Percentiles rank a stretch among this genome's conserved stretches.
phyloP scores from a whole-genome alignment of 306 rosid genomes.

The Gleditsia sinensis region DNA sequence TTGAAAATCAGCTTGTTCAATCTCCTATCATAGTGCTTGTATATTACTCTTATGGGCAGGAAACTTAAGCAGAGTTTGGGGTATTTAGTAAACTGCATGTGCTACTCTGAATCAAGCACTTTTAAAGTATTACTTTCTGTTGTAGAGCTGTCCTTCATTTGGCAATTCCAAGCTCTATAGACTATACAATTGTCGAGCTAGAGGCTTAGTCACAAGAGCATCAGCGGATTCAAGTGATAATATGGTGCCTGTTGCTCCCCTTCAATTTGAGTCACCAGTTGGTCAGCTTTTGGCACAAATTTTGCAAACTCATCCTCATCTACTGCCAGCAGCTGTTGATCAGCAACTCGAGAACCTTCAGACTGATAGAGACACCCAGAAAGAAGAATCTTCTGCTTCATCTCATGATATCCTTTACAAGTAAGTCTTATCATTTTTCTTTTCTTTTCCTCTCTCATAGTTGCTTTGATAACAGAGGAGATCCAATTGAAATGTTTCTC shows the following conservation, averaged over 20 bases:
- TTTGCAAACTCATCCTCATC: constrained; percentile 85
- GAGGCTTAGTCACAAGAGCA: constrained; percentile 66
- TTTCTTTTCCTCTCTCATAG: neutral
- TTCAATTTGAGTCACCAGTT: constrained; percentile 74
- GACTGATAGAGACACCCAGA: constrained; percentile 54
- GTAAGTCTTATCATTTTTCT: constrained; percentile 43
- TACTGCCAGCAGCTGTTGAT: constrained; percentile 78
- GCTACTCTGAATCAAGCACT: neutral
- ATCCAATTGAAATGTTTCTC: neutral
- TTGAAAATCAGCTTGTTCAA: neutral
- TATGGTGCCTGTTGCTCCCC: constrained; percentile 70
- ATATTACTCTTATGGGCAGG: neutral
- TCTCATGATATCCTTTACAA: constrained; percentile 66
- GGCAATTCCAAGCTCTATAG: constrained; percentile 56
- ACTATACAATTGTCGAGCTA: constrained; percentile 56
- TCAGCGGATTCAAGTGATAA: constrained; percentile 64
- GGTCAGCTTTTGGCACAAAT: constrained; percentile 93
- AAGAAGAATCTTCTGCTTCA: constrained; percentile 47
- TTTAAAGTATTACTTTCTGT: neutral
- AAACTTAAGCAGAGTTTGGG: neutral
- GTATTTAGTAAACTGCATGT: neutral
- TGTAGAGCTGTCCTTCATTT: constrained; percentile 63
- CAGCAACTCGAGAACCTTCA: constrained; percentile 95
- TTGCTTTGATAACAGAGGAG: neutral
- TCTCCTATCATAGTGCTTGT: neutral